These are phyloP conservation scores for Trichoderma afroharzianum DNA, from an alignment of 2,329 filamentous ascomycete species.

Conservation along the genomic window DNA sequence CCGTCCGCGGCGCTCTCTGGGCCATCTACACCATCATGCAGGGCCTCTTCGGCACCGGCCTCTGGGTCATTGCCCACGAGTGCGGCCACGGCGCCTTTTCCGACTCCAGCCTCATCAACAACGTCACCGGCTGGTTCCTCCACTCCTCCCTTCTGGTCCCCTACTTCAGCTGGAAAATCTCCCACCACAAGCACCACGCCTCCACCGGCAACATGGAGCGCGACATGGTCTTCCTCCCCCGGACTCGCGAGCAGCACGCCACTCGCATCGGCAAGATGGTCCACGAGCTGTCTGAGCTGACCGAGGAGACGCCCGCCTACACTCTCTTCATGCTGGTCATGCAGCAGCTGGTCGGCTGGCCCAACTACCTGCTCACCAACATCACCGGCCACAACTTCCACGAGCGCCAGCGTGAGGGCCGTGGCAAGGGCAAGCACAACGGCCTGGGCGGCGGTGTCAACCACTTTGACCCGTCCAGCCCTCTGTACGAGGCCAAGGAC, in stretches of 20 bases:
- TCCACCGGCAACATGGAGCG: constrained; percentile 94
- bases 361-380: constrained; percentile 84
- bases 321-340: constrained; percentile 70
- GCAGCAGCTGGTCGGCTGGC: constrained; percentile 93
- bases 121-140: constrained; percentile 85
- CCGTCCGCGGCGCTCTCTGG: constrained; percentile 63
- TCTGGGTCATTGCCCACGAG: constrained; percentile 97
- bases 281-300: constrained; percentile 83
- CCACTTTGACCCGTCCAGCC: constrained; percentile 87
- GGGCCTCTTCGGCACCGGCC: constrained; percentile 86
- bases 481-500: constrained; percentile 87
- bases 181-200: constrained; percentile 99
- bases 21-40: constrained; percentile 72
- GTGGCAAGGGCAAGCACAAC: constrained; percentile 88
- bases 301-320: constrained; percentile 88
- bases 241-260: constrained; percentile 79
- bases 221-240: constrained; percentile 98
- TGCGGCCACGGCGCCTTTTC: constrained; percentile 98
- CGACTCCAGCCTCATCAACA: constrained; percentile 83
- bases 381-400: constrained; percentile 97
- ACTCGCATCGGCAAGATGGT: constrained; percentile 66
- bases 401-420: constrained; percentile 84
- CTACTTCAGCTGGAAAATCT: constrained; percentile 99
- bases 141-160: constrained; percentile 88
- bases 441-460: constrained; percentile 79